Base-by-base conservation (phyloP, 768 basidiomycete genomes). In the Amyloporia xantha region DNA sequence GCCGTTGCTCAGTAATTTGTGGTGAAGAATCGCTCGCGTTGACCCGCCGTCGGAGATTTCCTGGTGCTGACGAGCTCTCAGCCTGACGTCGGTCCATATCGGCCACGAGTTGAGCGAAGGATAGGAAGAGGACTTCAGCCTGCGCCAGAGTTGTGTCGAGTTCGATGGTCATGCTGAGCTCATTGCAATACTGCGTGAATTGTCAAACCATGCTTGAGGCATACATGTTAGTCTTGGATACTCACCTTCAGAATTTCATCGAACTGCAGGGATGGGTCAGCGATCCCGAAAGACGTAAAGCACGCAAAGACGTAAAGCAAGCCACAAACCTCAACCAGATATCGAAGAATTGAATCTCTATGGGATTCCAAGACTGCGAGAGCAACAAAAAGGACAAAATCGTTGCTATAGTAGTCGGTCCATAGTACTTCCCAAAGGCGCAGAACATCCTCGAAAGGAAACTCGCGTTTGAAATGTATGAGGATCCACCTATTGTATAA, bases 401-500 rank as follows among this genome's bases (percentile, higher is more conserved):
- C 71, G 25, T 79, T 81, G 66, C 86, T 89, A 67, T 93, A 93
- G 63, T 89, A 90, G 59, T 94, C 83, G 9, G 91, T 90, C 90
- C 90, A 93, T 17, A 92, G 69, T 15, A 91, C 85, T 65, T 99
- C 96, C 96, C 96, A 99, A 7, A 98, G 68, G 5, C 79, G 75
- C 38, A 95, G 71, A 33, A 98, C 88, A 45, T 96, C 89, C 26
- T 89, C 79, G 66, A 98, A 97, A 3, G 85, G 71, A 65, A 98
- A 97, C 67, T 99, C 96, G 50, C 96, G 86, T 69, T 99, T 97
- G 77, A 96, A 97, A 1, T 86, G 72, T 54, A 97, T 96, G 39
- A 93, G 74, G 12, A 93, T 79, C 91, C 91, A 93, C 40, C 90
- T 91, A 23, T n/a, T 3, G n/a, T n/a, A n/a, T n/a, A n/a, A n/a